Conservation (phyloP, 768 basidiomycete genomes). For the Rhodotorula babjevae region DNA sequence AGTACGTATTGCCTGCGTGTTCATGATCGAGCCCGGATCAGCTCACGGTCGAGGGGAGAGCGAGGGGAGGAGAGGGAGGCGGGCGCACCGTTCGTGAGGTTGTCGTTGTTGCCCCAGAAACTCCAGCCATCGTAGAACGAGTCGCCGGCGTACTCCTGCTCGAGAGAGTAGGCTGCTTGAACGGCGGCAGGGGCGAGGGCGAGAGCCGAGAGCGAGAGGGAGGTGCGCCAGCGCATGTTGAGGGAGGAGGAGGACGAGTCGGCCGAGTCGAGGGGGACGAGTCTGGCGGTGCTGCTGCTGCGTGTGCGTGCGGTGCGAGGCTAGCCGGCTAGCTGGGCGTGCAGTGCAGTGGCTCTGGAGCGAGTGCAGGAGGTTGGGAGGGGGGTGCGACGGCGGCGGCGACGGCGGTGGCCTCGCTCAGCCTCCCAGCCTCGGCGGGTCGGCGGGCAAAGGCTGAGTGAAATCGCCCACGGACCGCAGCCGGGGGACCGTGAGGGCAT, state of each 20-base stretch:
- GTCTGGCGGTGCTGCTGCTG: not conserved
- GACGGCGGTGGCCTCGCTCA: too few relatives aligned
- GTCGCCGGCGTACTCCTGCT: slow-evolving; percentile 53
- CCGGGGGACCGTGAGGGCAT: too few relatives aligned
- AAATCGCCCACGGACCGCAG: too few relatives aligned
- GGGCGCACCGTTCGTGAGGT: slow-evolving; percentile 26
- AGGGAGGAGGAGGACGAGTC: not conserved
- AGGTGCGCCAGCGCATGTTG: not conserved
- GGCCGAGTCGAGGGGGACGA: too few relatives aligned
- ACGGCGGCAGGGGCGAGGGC: not conserved
- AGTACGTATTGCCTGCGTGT: slow-evolving; percentile 6
- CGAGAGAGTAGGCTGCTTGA: slow-evolving; percentile 52
- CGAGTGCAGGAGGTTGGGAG: too few relatives aligned
- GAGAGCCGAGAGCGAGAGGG: not conserved
- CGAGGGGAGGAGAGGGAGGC: accelerated
- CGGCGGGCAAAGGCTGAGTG: too few relatives aligned
- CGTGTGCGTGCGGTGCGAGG: too few relatives aligned
- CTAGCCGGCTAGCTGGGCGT: too few relatives aligned
- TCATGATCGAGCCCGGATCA: not conserved
- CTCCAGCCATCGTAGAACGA: slow-evolving; percentile 24
- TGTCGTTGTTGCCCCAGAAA: slow-evolving; percentile 22
- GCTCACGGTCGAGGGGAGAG: too few relatives aligned
- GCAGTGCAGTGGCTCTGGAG: too few relatives aligned
- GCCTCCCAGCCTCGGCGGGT: too few relatives aligned
- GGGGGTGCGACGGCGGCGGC: too few relatives aligned